phyloP scores from a whole-genome alignment of 345 rosid species.

The Populus davidiana region DNA sequence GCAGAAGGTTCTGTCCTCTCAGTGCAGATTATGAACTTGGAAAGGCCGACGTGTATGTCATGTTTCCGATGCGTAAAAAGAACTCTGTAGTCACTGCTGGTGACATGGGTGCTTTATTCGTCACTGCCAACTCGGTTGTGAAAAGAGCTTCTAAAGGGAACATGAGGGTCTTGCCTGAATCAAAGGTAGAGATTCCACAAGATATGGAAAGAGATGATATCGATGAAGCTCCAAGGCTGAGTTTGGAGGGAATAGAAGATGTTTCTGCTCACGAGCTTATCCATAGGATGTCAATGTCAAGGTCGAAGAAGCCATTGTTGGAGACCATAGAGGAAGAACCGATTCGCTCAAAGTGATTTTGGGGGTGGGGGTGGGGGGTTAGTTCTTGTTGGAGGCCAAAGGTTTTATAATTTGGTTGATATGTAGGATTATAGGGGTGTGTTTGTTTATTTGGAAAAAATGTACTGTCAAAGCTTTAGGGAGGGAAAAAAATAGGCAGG shows the following conservation, averaged over 20 bases:
- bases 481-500: neutral
- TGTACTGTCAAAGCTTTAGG: neutral
- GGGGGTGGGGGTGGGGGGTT: too few species aligned
- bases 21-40: conserved; percentile 13
- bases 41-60: conserved; percentile 9
- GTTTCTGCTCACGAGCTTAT: conserved; percentile 48
- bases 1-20: conserved; percentile 20
- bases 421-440: neutral
- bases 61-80: conserved; percentile 20
- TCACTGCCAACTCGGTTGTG: conserved; percentile 6
- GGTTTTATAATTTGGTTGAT: neutral
- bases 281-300: conserved; percentile 55
- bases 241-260: conserved; percentile 62
- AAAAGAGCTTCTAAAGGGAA: conserved; percentile 9
- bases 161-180: conserved; percentile 35
- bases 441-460: neutral
- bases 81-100: conserved; percentile 9
- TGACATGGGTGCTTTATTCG: conserved; percentile 16
- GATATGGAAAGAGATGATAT: neutral
- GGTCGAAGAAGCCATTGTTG: conserved; percentile 77
- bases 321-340: conserved; percentile 74
- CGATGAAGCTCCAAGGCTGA: conserved; percentile 36
- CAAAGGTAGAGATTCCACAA: neutral
- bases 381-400: neutral
- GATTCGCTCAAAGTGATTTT: conserved; percentile 19